Percentiles rank a stretch among this genome's conserved stretches.
phyloP scores from a whole-genome alignment of 2,329 filamentous ascomycete genomes.

The Cladosporium sp. region DNA sequence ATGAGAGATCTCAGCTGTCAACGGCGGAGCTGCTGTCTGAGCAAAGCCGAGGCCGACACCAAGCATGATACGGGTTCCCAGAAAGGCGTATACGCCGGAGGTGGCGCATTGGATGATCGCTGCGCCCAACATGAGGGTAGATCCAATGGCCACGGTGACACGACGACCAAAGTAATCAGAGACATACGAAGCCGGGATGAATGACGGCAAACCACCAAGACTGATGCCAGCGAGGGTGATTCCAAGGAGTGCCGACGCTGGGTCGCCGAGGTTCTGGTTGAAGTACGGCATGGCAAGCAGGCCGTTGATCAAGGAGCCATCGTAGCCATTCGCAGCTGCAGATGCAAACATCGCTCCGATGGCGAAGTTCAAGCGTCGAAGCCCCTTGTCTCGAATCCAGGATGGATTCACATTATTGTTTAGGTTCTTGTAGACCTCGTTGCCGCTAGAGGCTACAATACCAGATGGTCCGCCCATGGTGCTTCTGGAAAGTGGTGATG shows the following conservation, averaged over 20 bases:
- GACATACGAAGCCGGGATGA: constrained; percentile 23
- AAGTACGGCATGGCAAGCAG: constrained; percentile 23
- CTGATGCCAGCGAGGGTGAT: constrained; percentile 25
- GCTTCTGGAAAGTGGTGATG: background rate
- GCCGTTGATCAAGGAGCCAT: constrained; percentile 28
- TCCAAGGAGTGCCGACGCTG: constrained; percentile 26
- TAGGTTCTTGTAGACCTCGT: constrained; percentile 18
- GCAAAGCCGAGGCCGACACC: constrained; percentile 18
- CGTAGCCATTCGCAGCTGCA: constrained; percentile 28
- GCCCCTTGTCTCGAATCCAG: constrained; percentile 18
- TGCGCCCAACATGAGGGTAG: constrained; percentile 44
- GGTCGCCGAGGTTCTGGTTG: constrained; percentile 26
- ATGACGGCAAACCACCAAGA: constrained; percentile 23
- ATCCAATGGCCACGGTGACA: constrained; percentile 34
- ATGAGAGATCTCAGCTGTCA: constrained; percentile 20
- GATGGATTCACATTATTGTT: constrained; percentile 16
- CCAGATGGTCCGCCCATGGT: constrained; percentile 12
- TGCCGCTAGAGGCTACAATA: constrained; percentile 15
- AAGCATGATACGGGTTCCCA: constrained; percentile 20
- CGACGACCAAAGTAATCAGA: constrained; percentile 27
- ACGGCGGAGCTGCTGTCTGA: constrained; percentile 16
- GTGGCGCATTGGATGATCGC: constrained; percentile 30
- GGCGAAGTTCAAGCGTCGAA: constrained; percentile 19
- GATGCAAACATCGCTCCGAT: constrained; percentile 21
- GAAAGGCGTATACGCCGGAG: constrained; percentile 25